Evolutionary conservation across 2,329 filamentous ascomycete species (phyloP).

Genomic region (Fusarium sp.): DNA sequence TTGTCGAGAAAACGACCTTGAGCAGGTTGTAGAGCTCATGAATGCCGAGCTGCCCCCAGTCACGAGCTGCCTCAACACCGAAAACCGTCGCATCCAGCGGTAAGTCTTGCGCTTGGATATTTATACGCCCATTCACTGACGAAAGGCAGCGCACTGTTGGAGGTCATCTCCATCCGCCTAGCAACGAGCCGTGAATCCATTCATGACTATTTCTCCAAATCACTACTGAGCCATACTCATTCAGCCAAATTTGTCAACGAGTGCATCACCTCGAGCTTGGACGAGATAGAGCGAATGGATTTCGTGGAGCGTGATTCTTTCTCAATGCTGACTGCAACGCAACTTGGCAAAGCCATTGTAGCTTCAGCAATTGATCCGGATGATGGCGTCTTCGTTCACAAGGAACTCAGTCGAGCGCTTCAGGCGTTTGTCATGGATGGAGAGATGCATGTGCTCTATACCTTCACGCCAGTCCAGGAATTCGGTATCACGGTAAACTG

Average conservation of each 20-base stretch:
- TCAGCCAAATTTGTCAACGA: conserved; percentile 59
- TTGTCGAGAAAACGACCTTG: conserved; percentile 74
- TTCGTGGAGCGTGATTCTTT: conserved; percentile 64
- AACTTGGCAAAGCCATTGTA: conserved; percentile 76
- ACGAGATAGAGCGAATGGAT: conserved; percentile 64
- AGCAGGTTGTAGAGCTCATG: conserved; percentile 76
- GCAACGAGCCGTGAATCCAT: conserved; percentile 73
- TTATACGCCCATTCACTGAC: conserved; percentile 15
- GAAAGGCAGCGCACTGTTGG: conserved; percentile 70
- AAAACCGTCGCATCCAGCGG: conserved; percentile 76
- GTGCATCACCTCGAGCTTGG: conserved; percentile 68
- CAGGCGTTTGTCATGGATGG: conserved; percentile 82
- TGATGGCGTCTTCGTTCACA: conserved; percentile 78
- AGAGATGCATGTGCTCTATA: conserved; percentile 83
- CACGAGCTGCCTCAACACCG: conserved; percentile 73
- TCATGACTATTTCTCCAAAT: conserved; percentile 74
- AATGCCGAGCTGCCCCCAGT: conserved; percentile 77
- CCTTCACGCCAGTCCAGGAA: conserved; percentile 78
- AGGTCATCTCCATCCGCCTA: conserved; percentile 75
- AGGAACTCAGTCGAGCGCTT: conserved; percentile 74
- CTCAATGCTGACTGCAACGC: conserved; percentile 68
- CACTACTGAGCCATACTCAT: conserved; percentile 70
- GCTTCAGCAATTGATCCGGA: conserved; percentile 78
- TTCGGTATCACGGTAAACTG: conserved; percentile 71
- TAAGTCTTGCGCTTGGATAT: conserved; percentile 40